Evolutionary conservation across 495 filamentous ascomycete species (phyloP).

Genomic region (Penicillium lividum): DNA sequence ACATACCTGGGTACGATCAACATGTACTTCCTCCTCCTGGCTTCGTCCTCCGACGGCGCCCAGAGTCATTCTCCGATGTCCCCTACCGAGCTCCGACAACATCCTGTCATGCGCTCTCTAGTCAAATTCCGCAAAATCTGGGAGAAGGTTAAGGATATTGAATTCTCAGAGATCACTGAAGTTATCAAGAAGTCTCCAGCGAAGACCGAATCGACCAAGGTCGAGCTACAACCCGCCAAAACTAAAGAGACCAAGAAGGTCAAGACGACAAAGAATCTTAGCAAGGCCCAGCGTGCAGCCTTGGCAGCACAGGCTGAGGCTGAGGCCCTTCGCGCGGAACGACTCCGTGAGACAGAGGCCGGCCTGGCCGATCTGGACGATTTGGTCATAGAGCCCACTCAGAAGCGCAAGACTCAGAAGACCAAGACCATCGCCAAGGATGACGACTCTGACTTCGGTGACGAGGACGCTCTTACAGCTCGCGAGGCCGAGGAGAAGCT

Average conservation of each 20-base stretch:
- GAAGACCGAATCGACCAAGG: constrained; percentile 17
- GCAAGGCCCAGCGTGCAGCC: constrained; percentile 50
- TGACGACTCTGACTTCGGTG: constrained; percentile 66
- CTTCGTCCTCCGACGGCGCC: constrained; percentile 61
- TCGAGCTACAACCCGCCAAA: constrained; percentile 29
- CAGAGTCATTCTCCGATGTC: constrained; percentile 53
- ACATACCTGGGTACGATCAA: constrained; percentile 82
- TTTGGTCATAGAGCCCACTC: constrained; percentile 37
- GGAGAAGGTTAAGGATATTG: constrained; percentile 66
- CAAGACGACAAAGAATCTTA: constrained; percentile 47
- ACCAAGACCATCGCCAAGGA: constrained; percentile 34
- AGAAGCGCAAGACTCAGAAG: constrained; percentile 37
- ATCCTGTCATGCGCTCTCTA: constrained; percentile 83
- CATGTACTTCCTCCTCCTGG: constrained; percentile 91
- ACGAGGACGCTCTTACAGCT: constrained; percentile 60
- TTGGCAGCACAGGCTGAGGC: constrained; percentile 54
- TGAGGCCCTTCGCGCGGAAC: constrained; percentile 56
- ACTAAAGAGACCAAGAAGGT: constrained; percentile 30
- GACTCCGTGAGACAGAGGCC: constrained; percentile 58
- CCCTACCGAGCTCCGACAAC: constrained; percentile 75
- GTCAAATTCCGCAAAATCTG: constrained; percentile 79
- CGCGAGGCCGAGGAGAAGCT: constrained; percentile 80
- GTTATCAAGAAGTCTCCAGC: constrained; percentile 12
- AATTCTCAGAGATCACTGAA: constrained; percentile 22
- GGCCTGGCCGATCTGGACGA: constrained; percentile 68